Evolutionary conservation across 2,329 filamentous ascomycete species (phyloP).

Genomic region (Penicillium polonicum): DNA sequence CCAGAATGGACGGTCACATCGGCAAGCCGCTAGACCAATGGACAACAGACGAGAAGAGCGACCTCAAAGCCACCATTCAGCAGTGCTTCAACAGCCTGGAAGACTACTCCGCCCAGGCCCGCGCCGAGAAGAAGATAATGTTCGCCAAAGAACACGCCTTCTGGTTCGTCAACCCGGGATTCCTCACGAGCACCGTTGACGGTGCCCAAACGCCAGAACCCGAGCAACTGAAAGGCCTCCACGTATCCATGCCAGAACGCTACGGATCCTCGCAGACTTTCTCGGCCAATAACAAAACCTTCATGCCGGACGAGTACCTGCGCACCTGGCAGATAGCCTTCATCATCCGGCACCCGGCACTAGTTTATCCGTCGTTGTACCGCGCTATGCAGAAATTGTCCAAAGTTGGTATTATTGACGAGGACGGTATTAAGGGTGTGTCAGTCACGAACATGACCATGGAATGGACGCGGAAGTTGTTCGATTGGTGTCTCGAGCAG

Average conservation of each 20-base stretch:
- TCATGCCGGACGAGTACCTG: conserved; percentile 38
- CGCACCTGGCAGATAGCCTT: conserved; percentile 33
- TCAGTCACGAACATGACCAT: conserved; percentile 26
- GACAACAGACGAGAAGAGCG: conserved; percentile 23
- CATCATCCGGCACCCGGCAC: conserved; percentile 40
- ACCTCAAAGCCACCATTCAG: conserved; percentile 27
- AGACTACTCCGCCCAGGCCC: conserved; percentile 19
- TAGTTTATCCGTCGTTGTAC: conserved; percentile 39
- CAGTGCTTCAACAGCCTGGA: conserved; percentile 27
- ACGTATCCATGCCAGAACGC: conserved; percentile 7
- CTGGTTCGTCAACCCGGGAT: conserved; percentile 25
- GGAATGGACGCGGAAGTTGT: conserved; percentile 33
- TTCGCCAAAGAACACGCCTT: conserved; percentile 40
- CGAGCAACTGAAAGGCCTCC: conserved; percentile 12
- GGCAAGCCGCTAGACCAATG: conserved; percentile 24
- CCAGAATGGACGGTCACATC: neutral
- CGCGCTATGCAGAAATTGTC: conserved; percentile 28
- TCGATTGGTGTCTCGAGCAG: conserved; percentile 33
- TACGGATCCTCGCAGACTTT: conserved; percentile 20
- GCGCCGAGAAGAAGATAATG: conserved; percentile 26
- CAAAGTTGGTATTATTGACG: conserved; percentile 8
- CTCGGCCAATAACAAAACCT: conserved; percentile 32
- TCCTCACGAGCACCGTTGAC: conserved; percentile 13
- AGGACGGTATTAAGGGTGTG: conserved; percentile 8
- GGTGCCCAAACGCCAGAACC: neutral